phyloP scores from a whole-genome alignment of 352 stramenopile genomes.

The Globisporangium emineosum region DNA sequence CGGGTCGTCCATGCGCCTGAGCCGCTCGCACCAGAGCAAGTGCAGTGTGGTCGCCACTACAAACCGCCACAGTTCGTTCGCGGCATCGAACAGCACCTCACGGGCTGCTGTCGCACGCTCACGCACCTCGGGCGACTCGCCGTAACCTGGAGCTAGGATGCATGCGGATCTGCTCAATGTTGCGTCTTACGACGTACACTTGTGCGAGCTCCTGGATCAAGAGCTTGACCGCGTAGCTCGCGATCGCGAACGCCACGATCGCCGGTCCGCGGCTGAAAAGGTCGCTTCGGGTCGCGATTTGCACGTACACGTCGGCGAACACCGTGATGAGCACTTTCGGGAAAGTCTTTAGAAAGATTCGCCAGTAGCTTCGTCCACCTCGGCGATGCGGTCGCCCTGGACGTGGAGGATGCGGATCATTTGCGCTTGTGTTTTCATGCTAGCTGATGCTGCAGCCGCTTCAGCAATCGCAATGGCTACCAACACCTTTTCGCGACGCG shows the following conservation, averaged over 20 bases:
- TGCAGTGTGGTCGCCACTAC: no score
- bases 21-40: no score
- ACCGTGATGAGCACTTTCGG: background rate
- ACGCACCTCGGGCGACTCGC: no score
- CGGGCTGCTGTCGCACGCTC: no score
- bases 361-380: background rate
- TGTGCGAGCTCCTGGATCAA: conserved; percentile 12
- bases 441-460: no score
- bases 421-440: no score
- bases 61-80: no score
- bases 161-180: conserved; percentile 8
- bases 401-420: no score
- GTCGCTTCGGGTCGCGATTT: background rate
- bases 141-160: no score
- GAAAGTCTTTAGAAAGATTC: background rate
- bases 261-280: background rate
- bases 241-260: conserved; percentile 9
- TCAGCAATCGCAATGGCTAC: background rate
- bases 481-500: background rate
- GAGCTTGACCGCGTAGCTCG: conserved; percentile 9
- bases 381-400: background rate
- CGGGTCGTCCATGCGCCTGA: no score
- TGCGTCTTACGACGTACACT: background rate
- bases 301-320: conserved; percentile 5
- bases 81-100: no score